Conservation (phyloP, 1,139 yeast genomes). For the Sugiyamaella novakii region DNA sequence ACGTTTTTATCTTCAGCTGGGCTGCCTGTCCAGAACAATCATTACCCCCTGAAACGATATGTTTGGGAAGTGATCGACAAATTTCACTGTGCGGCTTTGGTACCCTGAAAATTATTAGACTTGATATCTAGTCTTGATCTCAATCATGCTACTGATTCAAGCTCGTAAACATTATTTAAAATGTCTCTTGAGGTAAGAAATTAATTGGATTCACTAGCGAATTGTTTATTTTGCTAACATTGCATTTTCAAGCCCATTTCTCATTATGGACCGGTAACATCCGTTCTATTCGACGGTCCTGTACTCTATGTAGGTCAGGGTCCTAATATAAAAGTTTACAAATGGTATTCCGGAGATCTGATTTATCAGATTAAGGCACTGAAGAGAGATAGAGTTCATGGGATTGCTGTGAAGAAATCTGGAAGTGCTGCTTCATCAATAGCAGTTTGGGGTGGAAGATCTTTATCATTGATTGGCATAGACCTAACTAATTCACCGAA, state of each 20-base stretch:
- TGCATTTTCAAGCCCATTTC: constrained; percentile 23
- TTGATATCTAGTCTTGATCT: not conserved
- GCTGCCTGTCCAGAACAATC: too few species aligned
- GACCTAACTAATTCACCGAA: constrained; percentile 28
- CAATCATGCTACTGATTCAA: not conserved
- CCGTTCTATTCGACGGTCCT: constrained; percentile 51
- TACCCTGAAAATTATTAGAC: not conserved
- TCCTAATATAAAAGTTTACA: constrained; percentile 59
- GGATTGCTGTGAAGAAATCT: constrained; percentile 48
- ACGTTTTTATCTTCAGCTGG: too few species aligned
- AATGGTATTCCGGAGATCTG: constrained; percentile 47
- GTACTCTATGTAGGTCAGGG: constrained; percentile 74
- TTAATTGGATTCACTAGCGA: not conserved
- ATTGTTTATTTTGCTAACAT: not conserved
- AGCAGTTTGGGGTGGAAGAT: constrained; percentile 72
- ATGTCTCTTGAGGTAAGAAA: constrained; percentile 12
- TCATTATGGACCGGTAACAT: constrained; percentile 78
- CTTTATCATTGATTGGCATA: constrained; percentile 51
- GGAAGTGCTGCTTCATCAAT: constrained; percentile 38
- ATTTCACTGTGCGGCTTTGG: constrained; percentile 13
- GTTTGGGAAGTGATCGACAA: too few species aligned
- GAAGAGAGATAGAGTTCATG: constrained; percentile 75
- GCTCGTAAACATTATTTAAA: not conserved
- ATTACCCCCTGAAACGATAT: too few species aligned
- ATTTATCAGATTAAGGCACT: constrained; percentile 55